phyloP scores from a whole-genome alignment of 495 filamentous ascomycete genomes.

The Talaromyces thailandensis region DNA sequence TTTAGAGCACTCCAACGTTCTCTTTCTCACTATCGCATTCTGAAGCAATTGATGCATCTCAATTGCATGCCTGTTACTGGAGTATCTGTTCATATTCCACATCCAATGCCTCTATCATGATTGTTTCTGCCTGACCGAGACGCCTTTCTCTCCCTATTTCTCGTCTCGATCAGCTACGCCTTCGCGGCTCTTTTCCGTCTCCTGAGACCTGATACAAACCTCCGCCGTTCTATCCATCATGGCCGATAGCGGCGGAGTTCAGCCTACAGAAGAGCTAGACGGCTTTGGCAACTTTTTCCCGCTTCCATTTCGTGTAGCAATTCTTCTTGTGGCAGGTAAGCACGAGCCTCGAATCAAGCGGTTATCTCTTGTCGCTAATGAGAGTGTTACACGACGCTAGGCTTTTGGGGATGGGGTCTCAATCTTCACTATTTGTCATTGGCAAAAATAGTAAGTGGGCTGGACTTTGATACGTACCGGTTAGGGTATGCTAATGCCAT shows the following conservation, averaged over 20 bases:
- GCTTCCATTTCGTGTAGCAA: constrained; percentile 74
- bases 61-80: background rate
- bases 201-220: background rate
- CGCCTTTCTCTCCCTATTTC: background rate
- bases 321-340: constrained; percentile 71
- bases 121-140: constrained; percentile 1
- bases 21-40: no score
- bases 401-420: constrained; percentile 83
- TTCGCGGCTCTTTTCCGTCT: background rate
- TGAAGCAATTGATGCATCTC: background rate
- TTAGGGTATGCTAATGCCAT: background rate
- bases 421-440: constrained; percentile 76
- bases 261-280: constrained; percentile 41
- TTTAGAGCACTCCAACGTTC: no score
- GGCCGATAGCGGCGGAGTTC: background rate
- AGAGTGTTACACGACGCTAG: constrained; percentile 28
- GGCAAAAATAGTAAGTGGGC: constrained; percentile 55
- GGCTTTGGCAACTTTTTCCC: constrained; percentile 75
- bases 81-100: background rate
- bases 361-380: background rate
- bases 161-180: background rate
- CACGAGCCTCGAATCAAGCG: constrained; percentile 1
- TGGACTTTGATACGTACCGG: constrained; percentile 2
- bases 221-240: background rate
- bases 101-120: constrained; percentile 1